Evolutionary conservation across 164 flowering plant genomes (phyloP).

Genomic region (Tetrastigma voinierianum): DNA sequence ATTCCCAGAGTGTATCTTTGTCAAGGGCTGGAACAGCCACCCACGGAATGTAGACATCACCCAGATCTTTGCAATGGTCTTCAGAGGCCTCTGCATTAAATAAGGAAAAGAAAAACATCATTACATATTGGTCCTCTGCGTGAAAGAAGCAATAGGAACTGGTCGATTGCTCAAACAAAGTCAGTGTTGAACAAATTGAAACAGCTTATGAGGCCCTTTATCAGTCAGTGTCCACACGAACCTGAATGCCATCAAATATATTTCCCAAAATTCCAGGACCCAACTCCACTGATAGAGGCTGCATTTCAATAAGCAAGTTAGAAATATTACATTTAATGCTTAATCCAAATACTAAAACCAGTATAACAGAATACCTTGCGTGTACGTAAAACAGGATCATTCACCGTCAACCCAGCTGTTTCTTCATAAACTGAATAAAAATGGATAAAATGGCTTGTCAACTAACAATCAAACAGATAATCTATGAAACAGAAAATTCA

Average conservation of each 20-base stretch:
- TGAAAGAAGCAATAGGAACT: no score
- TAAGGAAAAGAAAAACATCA: neutral
- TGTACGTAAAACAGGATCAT: conserved; percentile 94
- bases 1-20: conserved; percentile 94
- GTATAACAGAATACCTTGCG: conserved; percentile 56
- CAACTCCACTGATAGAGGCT: conserved; percentile 99
- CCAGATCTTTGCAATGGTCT: conserved; percentile 94
- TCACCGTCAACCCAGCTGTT: conserved; percentile 95
- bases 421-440: conserved; percentile 83
- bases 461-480: neutral
- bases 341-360: neutral
- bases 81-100: conserved; percentile 81
- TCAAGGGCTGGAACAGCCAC: conserved; percentile 97
- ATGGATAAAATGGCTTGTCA: conserved; percentile 3
- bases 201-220: neutral
- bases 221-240: conserved; percentile 16
- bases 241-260: conserved; percentile 99
- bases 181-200: neutral
- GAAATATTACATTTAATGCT: neutral
- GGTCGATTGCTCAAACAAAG: neutral
- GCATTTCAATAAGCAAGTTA: conserved; percentile 21
- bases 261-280: conserved; percentile 99
- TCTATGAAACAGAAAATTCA: neutral
- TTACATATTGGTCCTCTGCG: neutral
- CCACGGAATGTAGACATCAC: conserved; percentile 99